These are phyloP conservation scores for Fusarium setosum DNA, from an alignment of 2,329 filamentous ascomycete genomes.

Conservation along the genomic window DNA sequence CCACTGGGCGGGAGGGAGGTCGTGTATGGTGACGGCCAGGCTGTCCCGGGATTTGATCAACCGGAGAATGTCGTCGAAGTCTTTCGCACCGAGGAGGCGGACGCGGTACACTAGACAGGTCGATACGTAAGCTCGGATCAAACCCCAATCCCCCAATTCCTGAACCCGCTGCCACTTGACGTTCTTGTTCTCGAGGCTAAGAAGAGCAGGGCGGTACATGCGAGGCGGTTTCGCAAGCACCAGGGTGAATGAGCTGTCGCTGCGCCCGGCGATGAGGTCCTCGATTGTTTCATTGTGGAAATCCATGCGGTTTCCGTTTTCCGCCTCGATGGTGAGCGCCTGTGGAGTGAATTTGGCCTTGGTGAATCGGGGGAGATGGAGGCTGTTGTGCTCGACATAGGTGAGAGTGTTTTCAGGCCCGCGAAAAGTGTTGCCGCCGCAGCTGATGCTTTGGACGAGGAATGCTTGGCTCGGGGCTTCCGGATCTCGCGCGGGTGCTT, in stretches of 20 bases:
- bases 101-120: conserved; percentile 60
- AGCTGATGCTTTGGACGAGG: conserved; percentile 47
- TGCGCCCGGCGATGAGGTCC: conserved; percentile 54
- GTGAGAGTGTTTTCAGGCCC: conserved; percentile 45
- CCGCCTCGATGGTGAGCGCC: conserved; percentile 19
- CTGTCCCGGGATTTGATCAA: conserved; percentile 39
- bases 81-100: neutral
- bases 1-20: conserved; percentile 30
- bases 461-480: conserved; percentile 36
- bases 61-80: conserved; percentile 18
- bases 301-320: conserved; percentile 50
- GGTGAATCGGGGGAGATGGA: neutral
- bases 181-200: neutral
- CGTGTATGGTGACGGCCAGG: conserved; percentile 38
- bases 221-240: conserved; percentile 64
- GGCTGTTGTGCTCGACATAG: conserved; percentile 56
- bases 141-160: conserved; percentile 36
- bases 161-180: conserved; percentile 45
- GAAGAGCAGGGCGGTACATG: conserved; percentile 54
- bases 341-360: conserved; percentile 25
- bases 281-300: conserved; percentile 62
- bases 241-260: conserved; percentile 56
- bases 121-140: conserved; percentile 32
- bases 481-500: conserved; percentile 11
- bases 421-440: conserved; percentile 61